Evolutionary conservation across 345 rosid genomes (phyloP), one percentile per base, ranked within the genome.

Genomic region (Mercurialis annua): DNA sequence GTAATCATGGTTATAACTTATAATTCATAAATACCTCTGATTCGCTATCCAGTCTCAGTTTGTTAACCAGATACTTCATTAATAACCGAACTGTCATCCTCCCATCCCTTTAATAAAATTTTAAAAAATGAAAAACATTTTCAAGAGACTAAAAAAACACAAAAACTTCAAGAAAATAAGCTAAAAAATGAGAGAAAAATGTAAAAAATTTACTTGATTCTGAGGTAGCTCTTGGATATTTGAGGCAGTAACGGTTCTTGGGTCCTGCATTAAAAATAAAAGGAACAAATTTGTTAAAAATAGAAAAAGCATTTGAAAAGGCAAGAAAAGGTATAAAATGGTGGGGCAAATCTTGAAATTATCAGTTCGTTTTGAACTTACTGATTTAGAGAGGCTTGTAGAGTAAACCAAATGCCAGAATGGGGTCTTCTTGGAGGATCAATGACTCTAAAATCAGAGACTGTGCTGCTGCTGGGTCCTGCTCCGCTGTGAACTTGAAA

Each of bases 401-500:
- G 87, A 77, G 87, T 78, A 71, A 95, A 95, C 99, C 99, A 95
- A 78, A 95, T 71, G 70, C 99, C 97, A 11, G 99, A 83, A 83
- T 84, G 82, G 44, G 89, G 86, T 76, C 99, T 79, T 49, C 86
- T 77, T 0, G 98, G 88, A 71, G 98, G 90, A 79, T 88, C 92
- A 64, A 89, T 79, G 68, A 92, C 81, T 79, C 89, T 67, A 61
- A 90, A 77, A 70, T 86, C 88, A 0, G 85, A 33, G 60, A 77
- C n/a, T n/a, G n/a, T n/a, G n/a, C n/a, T n/a, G n/a, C n/a, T n/a
- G 79, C 88, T 85, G 33, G 93, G 84, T 48, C 92, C 93, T 20
- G 86, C 85, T 21, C 78, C 44, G 36, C 65, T 51, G 11, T 80
- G 87, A 26, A 81, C 70, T 30, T 84, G 88, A 68, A 81, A 84